Conservation (phyloP, 2,329 filamentous ascomycete genomes). For the Curvularia spicifera region DNA sequence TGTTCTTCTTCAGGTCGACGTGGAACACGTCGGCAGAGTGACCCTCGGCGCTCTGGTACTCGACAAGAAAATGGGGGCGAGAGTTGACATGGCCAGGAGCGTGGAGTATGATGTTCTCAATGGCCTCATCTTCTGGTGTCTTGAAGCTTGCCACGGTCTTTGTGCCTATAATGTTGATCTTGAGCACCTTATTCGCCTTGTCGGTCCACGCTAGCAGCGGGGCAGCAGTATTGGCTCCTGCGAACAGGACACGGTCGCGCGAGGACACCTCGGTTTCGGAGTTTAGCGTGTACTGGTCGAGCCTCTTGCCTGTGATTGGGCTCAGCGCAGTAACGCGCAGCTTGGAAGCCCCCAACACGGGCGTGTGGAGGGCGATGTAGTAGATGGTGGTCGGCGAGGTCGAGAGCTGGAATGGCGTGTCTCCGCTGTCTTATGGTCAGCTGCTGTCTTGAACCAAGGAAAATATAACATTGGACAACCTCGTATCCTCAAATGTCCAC, state of each 20-base stretch:
- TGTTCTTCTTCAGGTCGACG: slow-evolving; percentile 72
- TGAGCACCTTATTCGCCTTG: slow-evolving; percentile 65
- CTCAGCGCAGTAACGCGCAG: slow-evolving; percentile 79
- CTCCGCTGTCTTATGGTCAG: slow-evolving; percentile 58
- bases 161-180: slow-evolving; percentile 70
- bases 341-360: slow-evolving; percentile 69
- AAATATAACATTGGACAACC: slow-evolving; percentile 46
- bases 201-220: slow-evolving; percentile 80
- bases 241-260: slow-evolving; percentile 71
- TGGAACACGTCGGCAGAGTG: slow-evolving; percentile 89
- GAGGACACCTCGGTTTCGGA: slow-evolving; percentile 75
- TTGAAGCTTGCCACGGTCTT: slow-evolving; percentile 54
- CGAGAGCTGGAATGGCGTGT: slow-evolving; percentile 76
- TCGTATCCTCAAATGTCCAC: slow-evolving; percentile 77
- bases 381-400: slow-evolving; percentile 73
- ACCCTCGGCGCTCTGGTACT: slow-evolving; percentile 71
- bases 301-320: slow-evolving; percentile 71
- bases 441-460: neutral
- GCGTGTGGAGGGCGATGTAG: slow-evolving; percentile 76
- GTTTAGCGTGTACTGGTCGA: slow-evolving; percentile 73
- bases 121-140: slow-evolving; percentile 49
- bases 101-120: slow-evolving; percentile 68
- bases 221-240: slow-evolving; percentile 76
- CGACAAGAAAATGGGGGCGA: slow-evolving; percentile 82
- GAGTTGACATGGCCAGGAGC: slow-evolving; percentile 75